Evolutionary conservation across 192 early-diverging fungal genomes (phyloP).

Genomic region (Podila epigama): DNA sequence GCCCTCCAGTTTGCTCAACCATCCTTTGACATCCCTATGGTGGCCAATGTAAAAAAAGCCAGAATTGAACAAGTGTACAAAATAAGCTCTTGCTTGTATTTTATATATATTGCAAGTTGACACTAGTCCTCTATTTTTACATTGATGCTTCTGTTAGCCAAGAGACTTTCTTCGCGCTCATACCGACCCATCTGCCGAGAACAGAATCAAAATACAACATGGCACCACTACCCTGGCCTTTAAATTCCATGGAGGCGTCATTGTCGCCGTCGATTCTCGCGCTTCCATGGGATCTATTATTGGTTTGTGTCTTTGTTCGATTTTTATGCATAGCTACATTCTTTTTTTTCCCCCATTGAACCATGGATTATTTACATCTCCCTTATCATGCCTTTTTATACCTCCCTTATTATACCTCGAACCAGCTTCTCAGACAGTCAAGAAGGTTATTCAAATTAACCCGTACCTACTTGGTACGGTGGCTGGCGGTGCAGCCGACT

Average conservation of each 20-base stretch:
- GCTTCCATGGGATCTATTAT: constrained; percentile 93
- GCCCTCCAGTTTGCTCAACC: constrained; percentile 60
- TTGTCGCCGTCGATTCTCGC: constrained; percentile 97
- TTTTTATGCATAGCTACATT: not conserved
- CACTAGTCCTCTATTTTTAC: not conserved
- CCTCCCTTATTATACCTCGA: constrained; percentile 7
- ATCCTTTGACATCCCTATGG: constrained; percentile 63
- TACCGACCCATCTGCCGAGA: constrained; percentile 80
- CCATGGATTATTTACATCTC: not conserved
- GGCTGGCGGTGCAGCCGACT: constrained; percentile 99
- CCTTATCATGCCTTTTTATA: not conserved
- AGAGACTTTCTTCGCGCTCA: constrained; percentile 84
- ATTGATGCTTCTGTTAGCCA: constrained; percentile 70
- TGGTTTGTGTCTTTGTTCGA: constrained; percentile 56
- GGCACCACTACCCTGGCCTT: constrained; percentile 99
- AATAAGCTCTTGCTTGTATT: not conserved
- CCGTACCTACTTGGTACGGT: constrained; percentile 97
- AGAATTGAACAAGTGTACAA: not conserved
- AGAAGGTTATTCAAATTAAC: constrained; percentile 99
- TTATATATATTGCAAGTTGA: no score
- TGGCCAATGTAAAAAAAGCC: constrained; percentile 50
- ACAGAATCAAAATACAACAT: constrained; percentile 90
- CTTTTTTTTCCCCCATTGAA: not conserved
- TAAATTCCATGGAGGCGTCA: constrained; percentile 92
- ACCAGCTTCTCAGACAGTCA: constrained; percentile 93